Evolutionary conservation across 495 filamentous ascomycete species (phyloP), one percentile per base, ranked within the genome.

Genomic region (Penicillium cinerascens): DNA sequence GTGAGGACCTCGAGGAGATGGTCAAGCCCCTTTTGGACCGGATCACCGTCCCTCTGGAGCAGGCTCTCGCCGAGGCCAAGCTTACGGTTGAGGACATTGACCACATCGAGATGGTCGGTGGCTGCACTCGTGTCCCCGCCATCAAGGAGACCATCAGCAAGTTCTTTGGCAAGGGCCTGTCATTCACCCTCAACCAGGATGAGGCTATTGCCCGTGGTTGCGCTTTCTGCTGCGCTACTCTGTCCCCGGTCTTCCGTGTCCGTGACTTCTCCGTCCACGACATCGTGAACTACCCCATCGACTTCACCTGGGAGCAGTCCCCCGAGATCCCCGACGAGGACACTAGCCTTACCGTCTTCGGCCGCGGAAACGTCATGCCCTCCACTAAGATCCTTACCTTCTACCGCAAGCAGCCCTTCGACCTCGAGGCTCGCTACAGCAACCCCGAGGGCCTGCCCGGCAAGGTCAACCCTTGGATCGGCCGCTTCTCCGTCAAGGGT

Each of bases 331-430:
- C 93, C 25, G 95, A 99, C 70, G 93, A 99, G 79, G 93, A 97
- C 66, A 97, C 95, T 46, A 93, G 86, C 77, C 80, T 99, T 44
- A 96, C 88, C 26, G 93, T 99, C 61, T 99, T 99, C 78, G 92
- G 91, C 82, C 91, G 86, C 70, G 93, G 92, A 73, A 97, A 96
- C 60, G 87, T 96, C 47, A 89, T 99, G 79, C 93, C 93, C 44
- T 97, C 93, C 6, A 99, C 93, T 52, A 99, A 99, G 82, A 99
- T 99, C 58, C 86, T 99, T 42, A 99, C 93, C 23, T 99, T 97
- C 81, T 97, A 97, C 81, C 87, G 93, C 55, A 97, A 97, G 78
- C 90, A 97, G 70, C 78, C 91, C 3, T 99, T 99, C 73, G 90
- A 97, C 63, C 80, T 99, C 18, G 93, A 99, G 78, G 93, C 93